These are phyloP conservation scores for Leishmania guyanensis DNA, from an alignment of 208 protist genomes.

Conservation along the genomic window DNA sequence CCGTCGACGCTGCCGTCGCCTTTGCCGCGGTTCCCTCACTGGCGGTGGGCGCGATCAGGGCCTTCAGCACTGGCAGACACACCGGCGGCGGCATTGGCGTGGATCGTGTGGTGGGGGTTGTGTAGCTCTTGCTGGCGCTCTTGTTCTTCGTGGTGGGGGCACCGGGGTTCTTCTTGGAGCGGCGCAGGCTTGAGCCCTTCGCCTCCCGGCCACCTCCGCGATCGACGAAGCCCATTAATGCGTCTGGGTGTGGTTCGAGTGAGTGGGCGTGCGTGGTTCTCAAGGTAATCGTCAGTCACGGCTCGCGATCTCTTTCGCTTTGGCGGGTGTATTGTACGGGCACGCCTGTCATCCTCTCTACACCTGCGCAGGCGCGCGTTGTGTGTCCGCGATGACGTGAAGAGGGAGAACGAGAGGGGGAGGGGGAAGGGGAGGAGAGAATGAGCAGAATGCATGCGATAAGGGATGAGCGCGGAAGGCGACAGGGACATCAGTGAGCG, in stretches of 20 bases:
- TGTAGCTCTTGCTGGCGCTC: slow-evolving; percentile 30
- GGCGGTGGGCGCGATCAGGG: slow-evolving; percentile 10
- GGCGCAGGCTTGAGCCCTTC: slow-evolving; percentile 75
- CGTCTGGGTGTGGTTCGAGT: slow-evolving; percentile 10
- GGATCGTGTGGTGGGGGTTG: slow-evolving; percentile 27
- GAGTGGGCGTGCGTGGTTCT: neutral
- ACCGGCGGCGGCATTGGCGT: slow-evolving; percentile 30
- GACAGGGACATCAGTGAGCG: too few species aligned
- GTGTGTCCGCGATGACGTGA: neutral
- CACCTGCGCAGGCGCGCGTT: neutral
- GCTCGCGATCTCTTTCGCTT: neutral
- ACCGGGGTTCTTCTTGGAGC: slow-evolving; percentile 83
- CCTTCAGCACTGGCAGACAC: slow-evolving; percentile 2
- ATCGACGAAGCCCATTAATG: slow-evolving; percentile 83
- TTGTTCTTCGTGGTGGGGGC: slow-evolving; percentile 53
- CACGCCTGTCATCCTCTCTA: too few species aligned
- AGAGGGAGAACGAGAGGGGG: neutral
- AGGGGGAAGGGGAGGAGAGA: neutral
- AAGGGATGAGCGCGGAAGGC: too few species aligned
- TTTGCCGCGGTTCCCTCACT: neutral
- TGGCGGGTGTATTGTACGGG: too few species aligned
- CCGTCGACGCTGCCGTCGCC: neutral
- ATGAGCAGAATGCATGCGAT: neutral
- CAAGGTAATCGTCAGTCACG: neutral
- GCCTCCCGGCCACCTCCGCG: slow-evolving; percentile 79